Conservation (phyloP, 2,329 filamentous ascomycete species). For the Cordyceps tenuipes region DNA sequence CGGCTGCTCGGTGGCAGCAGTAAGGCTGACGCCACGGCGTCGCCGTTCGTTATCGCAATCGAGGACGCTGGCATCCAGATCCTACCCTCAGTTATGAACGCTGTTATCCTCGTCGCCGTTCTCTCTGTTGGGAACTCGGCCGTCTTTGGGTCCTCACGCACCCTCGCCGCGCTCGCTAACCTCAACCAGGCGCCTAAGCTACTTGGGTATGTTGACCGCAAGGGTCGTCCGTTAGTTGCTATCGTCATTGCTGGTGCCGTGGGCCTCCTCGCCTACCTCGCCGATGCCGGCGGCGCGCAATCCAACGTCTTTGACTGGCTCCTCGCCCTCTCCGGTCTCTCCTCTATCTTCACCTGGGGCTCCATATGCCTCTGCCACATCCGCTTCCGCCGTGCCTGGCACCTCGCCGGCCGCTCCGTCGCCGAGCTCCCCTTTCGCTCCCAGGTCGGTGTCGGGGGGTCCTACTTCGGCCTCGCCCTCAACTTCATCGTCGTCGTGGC, state of each 20-base stretch:
- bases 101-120: constrained; percentile 86
- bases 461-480: constrained; percentile 69
- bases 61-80: constrained; percentile 72
- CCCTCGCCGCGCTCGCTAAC: constrained; percentile 80
- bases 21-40: constrained; percentile 62
- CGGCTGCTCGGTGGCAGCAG: constrained; percentile 50
- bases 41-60: constrained; percentile 91
- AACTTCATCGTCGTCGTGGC: constrained; percentile 70
- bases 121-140: constrained; percentile 87
- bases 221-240: constrained; percentile 69
- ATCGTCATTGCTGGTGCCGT: constrained; percentile 59
- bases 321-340: constrained; percentile 63
- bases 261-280: constrained; percentile 71
- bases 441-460: constrained; percentile 70
- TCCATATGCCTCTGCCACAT: constrained; percentile 89
- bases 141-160: constrained; percentile 85
- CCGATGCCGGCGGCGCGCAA: constrained; percentile 50
- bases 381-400: constrained; percentile 80
- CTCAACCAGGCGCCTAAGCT: constrained; percentile 73
- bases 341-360: constrained; percentile 70
- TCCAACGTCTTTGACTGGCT: constrained; percentile 70
- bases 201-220: constrained; percentile 72
- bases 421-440: constrained; percentile 74
- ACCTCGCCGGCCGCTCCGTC: constrained; percentile 56
- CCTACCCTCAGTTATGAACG: constrained; percentile 85